phyloP scores from a whole-genome alignment of 352 stramenopile genomes.

The Pythium sp. region DNA sequence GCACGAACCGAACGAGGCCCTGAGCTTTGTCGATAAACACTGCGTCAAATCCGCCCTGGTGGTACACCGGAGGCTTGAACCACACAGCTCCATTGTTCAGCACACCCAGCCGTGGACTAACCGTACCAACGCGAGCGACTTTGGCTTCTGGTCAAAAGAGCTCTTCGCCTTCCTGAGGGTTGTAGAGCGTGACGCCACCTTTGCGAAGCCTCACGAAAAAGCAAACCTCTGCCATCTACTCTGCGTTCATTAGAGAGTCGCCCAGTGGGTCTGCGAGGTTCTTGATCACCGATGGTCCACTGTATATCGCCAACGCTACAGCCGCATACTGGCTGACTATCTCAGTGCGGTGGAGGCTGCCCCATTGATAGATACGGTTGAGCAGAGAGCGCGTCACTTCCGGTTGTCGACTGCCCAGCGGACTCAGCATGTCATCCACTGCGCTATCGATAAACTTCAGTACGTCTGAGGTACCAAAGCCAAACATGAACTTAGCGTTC shows the following conservation, averaged over 20 bases:
- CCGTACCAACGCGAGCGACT: background rate
- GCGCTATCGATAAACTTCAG: background rate
- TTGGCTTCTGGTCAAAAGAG: background rate
- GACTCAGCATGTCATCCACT: background rate
- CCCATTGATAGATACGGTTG: background rate
- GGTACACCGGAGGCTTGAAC: background rate
- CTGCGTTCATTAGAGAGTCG: background rate
- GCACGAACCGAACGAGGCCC: background rate
- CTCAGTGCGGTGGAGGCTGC: background rate
- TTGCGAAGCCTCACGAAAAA: background rate
- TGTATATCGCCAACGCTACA: background rate
- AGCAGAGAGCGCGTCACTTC: background rate
- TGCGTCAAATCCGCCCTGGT: background rate
- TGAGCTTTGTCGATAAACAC: background rate
- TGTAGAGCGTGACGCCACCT: background rate
- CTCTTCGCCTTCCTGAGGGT: background rate
- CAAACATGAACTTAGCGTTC: background rate
- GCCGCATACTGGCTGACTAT: background rate
- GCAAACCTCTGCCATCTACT: background rate
- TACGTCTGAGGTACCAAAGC: background rate
- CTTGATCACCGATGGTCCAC: background rate
- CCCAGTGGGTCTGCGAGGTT: background rate
- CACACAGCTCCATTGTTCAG: background rate
- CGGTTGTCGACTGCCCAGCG: background rate
- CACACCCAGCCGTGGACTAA: background rate